Conservation (phyloP, 352 stramenopile genomes). For the Hyphochytrium catenoides region DNA sequence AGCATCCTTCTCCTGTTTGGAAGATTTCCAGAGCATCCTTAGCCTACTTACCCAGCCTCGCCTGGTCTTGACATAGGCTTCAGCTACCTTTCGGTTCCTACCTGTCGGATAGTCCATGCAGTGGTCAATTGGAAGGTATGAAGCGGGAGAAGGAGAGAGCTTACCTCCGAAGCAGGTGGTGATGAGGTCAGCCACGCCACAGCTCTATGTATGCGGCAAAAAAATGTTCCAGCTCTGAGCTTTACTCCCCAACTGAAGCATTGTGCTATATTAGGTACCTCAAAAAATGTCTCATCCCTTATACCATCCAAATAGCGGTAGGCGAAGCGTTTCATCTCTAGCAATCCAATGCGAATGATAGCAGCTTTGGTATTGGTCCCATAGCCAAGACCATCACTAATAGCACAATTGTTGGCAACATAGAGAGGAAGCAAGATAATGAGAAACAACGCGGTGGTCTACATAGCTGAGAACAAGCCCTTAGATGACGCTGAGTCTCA, state of each 20-base stretch:
- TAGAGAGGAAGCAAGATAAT: no score
- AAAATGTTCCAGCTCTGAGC: no score
- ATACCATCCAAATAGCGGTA: slow-evolving; percentile 80
- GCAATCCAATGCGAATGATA: slow-evolving; percentile 76
- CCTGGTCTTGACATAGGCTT: slow-evolving; percentile 56
- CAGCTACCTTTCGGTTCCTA: slow-evolving; percentile 84
- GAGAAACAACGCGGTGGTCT: no score
- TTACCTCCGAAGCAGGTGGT: slow-evolving; percentile 94
- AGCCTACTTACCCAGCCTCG: slow-evolving; percentile 1
- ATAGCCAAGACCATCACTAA: slow-evolving; percentile 74
- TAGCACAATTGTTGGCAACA: no score
- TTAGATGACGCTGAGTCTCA: no score
- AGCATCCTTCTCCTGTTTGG: slow-evolving; percentile 15
- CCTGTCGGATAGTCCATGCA: no score
- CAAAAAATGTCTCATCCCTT: slow-evolving; percentile 79
- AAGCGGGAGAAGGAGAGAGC: no score
- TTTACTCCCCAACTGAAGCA: no score
- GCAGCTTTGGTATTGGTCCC: slow-evolving; percentile 95
- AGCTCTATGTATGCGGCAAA: no score
- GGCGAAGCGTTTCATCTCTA: slow-evolving; percentile 82
- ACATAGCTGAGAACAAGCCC: no score
- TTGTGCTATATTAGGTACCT: no score
- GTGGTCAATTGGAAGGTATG: no score
- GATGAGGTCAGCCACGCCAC: slow-evolving; percentile 90
- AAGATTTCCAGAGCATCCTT: slow-evolving; percentile 1